Evolutionary conservation across 2,329 filamentous ascomycete species (phyloP), one percentile per base, ranked within the genome.

Genomic region (Verticillium dahliae): DNA sequence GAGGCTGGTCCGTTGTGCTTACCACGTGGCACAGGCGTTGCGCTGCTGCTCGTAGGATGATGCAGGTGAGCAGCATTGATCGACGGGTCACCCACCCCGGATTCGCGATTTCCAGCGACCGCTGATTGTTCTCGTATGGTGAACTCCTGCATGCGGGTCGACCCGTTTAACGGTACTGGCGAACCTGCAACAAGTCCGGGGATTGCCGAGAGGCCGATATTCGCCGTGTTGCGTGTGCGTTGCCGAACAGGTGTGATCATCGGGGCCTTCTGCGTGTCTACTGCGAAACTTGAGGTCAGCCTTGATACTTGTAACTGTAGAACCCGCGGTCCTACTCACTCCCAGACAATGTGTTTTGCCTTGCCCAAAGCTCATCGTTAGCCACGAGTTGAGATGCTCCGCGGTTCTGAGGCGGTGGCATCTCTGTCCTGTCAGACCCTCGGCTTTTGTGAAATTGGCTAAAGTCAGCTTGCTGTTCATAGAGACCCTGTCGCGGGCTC

Each of bases 141-240:
- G 11, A 60, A 55, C 33, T 59, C 57, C 9, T 62, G 62, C n/a
- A 57, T 39, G 9, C 62, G 39, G 15, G 59, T 56, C 7, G 59
- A 55, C 1, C 64, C 63, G 22, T 60, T 61, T 4, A 57, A 27
- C 7, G 60, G 56, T 11, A 56, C 60, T 33, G 68, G 67, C 14
- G 72, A 68, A 9, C 71, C 71, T n/a, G 66, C 60, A n/a, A 73
- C 68, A 6, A 73, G 62, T 14, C 72, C 72, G 6, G 72, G 70
- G 37, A 72, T 68, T 6, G 66, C 68, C 22, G 72, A 69, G 34
- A 75, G 56, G 14, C 70, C 70, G 31, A 71, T 62, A 14, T 66
- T 62, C 27, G 58, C 58, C 22, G 63, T 56, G 33, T 69, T 67
- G 15, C 65, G 70, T 68, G n/a, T 70, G 67, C 65, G 74, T 69